Evolutionary conservation across 371 early-diverging fungal genomes (phyloP), one percentile per base, ranked within the genome.

Genomic region (Mucor saturninus): DNA sequence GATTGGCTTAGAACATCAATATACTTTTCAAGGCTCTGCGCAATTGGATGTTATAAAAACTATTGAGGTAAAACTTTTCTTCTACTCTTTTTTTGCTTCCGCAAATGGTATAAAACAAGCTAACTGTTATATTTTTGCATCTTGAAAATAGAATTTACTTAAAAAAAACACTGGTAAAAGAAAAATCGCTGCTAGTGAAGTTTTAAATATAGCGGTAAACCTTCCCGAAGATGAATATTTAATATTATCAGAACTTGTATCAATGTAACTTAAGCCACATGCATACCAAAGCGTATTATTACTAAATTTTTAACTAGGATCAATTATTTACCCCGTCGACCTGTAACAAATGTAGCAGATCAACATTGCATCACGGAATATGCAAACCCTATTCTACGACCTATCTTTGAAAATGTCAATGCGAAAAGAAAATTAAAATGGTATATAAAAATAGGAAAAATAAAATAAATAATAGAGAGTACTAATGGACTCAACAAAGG

Each of bases 151-250:
- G 50, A 50, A 50, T 30, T 21, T 50, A 9, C 30, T 50, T 29
- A 28, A 50, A 3, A 50, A 30, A 30, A 21, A 50, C 10, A 50
- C 50, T 13, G 50, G 50, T 11, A 50, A 50, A 30, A 29, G 50
- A 30, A 28, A 30, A 30, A 15, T 10, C 10, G 31, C 50, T 13
- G 50, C 50, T 13, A 50, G 14, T 9, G 29, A 50, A 30, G 30
- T 50, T 11, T 11, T 50, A 4, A 50, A 50, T 30, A 10, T 28
- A 4, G 50, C 50, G 4, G 28, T 30, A 11, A 21, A 28, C 14
- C 31, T 50, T 28, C 50, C 50, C 8, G 50, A 50, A 14, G 30
- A 50, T 50, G 50, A 50, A 50, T 50, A 50, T 30, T 50, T 50
- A 30, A 50, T 50, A 7, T 7, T 50, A 7, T 50, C 50, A 30